Percentiles rank a stretch among this genome's conserved stretches.
Evolutionary conservation across 208 protist genomes (phyloP).

Genomic region (Eutreptiella sp.): DNA sequence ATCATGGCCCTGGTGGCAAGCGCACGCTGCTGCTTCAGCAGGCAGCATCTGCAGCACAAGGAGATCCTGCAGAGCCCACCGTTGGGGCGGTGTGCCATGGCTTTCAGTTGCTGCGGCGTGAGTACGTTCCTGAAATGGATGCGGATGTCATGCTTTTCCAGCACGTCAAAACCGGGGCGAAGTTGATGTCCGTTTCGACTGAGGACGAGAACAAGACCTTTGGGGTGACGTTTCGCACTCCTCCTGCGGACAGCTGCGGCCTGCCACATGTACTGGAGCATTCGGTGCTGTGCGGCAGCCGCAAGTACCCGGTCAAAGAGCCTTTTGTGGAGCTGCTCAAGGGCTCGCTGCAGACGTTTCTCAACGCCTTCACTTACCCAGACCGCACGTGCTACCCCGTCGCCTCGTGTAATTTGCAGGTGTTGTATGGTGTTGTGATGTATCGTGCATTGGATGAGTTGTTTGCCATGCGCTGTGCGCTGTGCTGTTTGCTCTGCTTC

Average conservation of each 20-base stretch:
- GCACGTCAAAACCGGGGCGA: conserved; percentile 60
- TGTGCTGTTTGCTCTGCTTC: no score
- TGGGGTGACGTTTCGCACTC: conserved; percentile 89
- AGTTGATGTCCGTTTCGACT: conserved; percentile 86
- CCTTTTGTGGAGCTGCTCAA: conserved; percentile 83
- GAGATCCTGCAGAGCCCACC: no score
- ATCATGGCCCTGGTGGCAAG: no score
- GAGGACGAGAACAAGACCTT: conserved; percentile 92
- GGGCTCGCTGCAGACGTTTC: conserved; percentile 77
- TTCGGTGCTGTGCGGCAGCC: conserved; percentile 87
- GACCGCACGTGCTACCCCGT: conserved; percentile 88
- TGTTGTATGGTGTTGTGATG: no score
- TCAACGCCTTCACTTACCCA: conserved; percentile 83
- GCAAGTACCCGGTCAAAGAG: conserved; percentile 86
- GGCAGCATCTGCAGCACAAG: no score
- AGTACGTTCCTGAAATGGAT: no score
- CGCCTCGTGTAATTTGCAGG: no score
- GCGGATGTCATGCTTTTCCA: conserved; percentile 64
- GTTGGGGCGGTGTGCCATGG: no score
- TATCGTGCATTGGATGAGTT: no score
- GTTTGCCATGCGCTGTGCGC: no score
- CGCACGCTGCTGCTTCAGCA: no score
- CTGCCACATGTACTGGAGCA: conserved; percentile 95
- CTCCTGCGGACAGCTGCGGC: conserved; percentile 81
- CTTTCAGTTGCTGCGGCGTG: no score